A percentile compares a stretch with the other conserved stretches of the same genome.
These are phyloP conservation scores for Harringtonia lauricola DNA, from an alignment of 2,329 filamentous ascomycete species.

Conservation along the genomic window DNA sequence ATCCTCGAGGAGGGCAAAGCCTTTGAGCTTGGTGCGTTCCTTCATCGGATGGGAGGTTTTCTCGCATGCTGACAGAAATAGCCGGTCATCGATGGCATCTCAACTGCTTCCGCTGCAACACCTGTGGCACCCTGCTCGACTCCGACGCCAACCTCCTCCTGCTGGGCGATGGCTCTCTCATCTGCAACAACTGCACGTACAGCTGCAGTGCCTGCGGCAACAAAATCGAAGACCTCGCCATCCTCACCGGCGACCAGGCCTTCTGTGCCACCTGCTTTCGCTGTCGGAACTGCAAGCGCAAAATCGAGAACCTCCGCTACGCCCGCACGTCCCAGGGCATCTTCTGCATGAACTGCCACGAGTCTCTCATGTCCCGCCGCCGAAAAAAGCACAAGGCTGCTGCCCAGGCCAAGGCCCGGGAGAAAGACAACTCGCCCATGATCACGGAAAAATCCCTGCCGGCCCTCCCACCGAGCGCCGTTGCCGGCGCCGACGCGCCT, in stretches of 20 bases:
- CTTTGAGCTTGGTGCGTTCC: constrained; percentile 75
- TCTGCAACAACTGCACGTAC: constrained; percentile 99
- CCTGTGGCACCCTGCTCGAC: constrained; percentile 88
- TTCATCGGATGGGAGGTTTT: neutral
- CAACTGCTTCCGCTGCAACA: constrained; percentile 96
- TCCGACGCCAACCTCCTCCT: constrained; percentile 96
- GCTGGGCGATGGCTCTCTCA: constrained; percentile 92
- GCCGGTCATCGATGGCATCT: constrained; percentile 97
- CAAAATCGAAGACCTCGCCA: constrained; percentile 97
- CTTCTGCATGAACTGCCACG: constrained; percentile 98
- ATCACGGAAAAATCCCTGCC: constrained; percentile 87
- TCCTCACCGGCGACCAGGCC: constrained; percentile 93
- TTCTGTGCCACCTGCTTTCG: constrained; percentile 97
- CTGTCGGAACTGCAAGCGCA: constrained; percentile 95
- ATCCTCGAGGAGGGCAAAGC: constrained; percentile 98
- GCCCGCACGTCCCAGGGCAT: constrained; percentile 96
- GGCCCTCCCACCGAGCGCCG: constrained; percentile 70
- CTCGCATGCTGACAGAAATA: constrained; percentile 22
- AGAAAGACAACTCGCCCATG: constrained; percentile 53
- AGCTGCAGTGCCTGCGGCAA: constrained; percentile 93
- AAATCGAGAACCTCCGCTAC: constrained; percentile 97
- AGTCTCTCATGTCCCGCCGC: constrained; percentile 86
- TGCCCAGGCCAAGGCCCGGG: constrained; percentile 47
- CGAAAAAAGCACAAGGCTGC: constrained; percentile 74
- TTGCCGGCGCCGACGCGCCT: constrained; percentile 52